Evolutionary conservation across 164 flowering plant genomes (phyloP), one percentile per base, ranked within the genome.

Genomic region (Vitis cinerea): DNA sequence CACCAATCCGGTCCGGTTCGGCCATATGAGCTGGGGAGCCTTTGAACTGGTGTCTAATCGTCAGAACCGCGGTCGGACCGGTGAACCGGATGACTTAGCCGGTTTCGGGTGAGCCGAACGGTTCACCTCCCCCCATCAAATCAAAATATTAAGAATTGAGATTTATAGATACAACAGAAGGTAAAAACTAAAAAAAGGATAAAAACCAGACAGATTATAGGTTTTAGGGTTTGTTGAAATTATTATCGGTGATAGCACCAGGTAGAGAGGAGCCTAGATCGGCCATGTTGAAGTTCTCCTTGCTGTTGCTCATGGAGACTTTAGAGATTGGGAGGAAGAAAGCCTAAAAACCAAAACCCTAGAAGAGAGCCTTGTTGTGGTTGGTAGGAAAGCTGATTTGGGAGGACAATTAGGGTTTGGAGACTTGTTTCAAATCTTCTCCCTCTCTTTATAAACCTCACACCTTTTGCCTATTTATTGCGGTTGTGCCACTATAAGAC

Each of bases 271-370:
- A 71, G 63, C 63, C 67, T 68, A 88, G 82, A 72, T 86, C 94
- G 52, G 86, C 61, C 80, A 86, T 71, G 75, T 72, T 70, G 78
- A 90, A 77, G 72, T 71, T 78, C 9, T 77, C 74, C 58, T 75
- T 84, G 75, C 75, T 77, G 80, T 72, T 82, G 80, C 83, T 83
- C 87, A 82, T 84, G 29, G 65, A 8, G 14, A 50, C 56, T 44
- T 50, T 17, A 37, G 51, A 14, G 30, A 29, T 3, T 10, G n/a
- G 19, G 48, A 52, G 60, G 51, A 17, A 2, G 59, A 44, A 55
- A 68, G 51, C 19, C 23, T 37, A 13, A 66, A 57, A 17, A 3
- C 66, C 62, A 73, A 79, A 79, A 76, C 82, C 75, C 82, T 79
- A 72, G 76, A 71, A 0, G 44, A 37, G 44, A 37, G 44, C 6